phyloP scores from a whole-genome alignment of 2,329 filamentous ascomycete species.

The Niveomyces coronatus region DNA sequence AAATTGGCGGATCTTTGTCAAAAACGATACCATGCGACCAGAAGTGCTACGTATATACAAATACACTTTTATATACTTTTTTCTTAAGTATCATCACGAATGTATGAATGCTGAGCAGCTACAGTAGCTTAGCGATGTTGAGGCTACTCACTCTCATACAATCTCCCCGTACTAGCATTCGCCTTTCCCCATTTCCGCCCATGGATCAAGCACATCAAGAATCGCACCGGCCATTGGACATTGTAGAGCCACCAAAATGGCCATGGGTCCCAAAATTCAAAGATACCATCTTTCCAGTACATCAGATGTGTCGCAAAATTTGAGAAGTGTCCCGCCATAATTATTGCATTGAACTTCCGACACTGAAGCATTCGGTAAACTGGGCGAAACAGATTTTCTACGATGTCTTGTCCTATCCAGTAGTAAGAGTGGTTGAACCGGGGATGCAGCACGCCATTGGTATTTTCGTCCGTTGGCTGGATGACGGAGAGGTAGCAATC shows the following conservation, averaged over 20 bases:
- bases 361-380: conserved; percentile 23
- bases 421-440: conserved; percentile 31
- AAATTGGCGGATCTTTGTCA: too few species aligned
- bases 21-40: too few species aligned
- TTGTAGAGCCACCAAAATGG: conserved; percentile 49
- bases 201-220: conserved; percentile 32
- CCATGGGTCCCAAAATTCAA: conserved; percentile 43
- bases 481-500: conserved; percentile 43
- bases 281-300: conserved; percentile 45
- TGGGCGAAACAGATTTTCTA: conserved; percentile 38
- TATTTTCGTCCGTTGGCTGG: conserved; percentile 15
- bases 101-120: too few species aligned
- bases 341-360: conserved; percentile 12
- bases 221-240: conserved; percentile 43
- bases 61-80: too few species aligned
- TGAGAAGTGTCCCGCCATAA: conserved; percentile 14
- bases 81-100: too few species aligned
- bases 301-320: conserved; percentile 27
- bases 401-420: conserved; percentile 59
- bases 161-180: conserved; percentile 52
- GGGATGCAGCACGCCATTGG: conserved; percentile 13
- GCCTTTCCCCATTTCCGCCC: conserved; percentile 49
- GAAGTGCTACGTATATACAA: too few species aligned
- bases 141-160: conserved; percentile 16
- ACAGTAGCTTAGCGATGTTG: too few species aligned